Evolutionary conservation across 306 rosid species (phyloP), one percentile per base, ranked within the genome.

Genomic region (Purshia tridentata): DNA sequence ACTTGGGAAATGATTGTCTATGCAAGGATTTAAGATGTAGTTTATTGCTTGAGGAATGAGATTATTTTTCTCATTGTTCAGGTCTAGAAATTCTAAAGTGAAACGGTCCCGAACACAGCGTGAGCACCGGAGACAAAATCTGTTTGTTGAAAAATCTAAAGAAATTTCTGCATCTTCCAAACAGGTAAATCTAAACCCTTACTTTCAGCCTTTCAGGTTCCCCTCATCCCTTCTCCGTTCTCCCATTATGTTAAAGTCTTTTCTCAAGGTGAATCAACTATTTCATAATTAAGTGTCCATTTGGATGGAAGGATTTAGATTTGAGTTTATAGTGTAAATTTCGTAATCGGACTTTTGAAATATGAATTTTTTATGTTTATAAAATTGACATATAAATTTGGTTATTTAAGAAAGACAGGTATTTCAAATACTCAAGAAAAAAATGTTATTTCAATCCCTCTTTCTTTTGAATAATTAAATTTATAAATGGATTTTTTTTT

Each of bases 81-180:
- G 93, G 86, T 71, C 53, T 61, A 81, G 84, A 74, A 90, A 83
- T 55, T 77, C 90, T 69, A 90, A 77, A 87, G 78, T 78, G 53
- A 89, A 63, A 58, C 88, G 87, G 57, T 83, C 90, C 35, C 83
- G 80, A 18, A 86, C 87, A 45, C 74, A 13, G 18, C 73, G 67
- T 14, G 90, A 77, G 78, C 83, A 74, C n/a, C 65, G 69, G 58
- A 81, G 18, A 74, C 83, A 86, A 76, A 80, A 75, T 73, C 51
- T 55, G 67, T 58, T 82, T 50, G 61, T 82, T 13, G 75, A 49
- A 76, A 82, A 66, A 74, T 69, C 65, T 22, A 23, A 79, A 58
- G 87, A 86, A 69, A 81, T 73, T 22, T 55, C 82, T 56, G 74
- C 40, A 41, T 64, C 83, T 72, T 71, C 80, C 70, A 85, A 82